A percentile compares a stretch with the other conserved stretches of the same genome.
These are phyloP conservation scores for Thermothelomyces thermophilus DNA, from an alignment of 2,329 filamentous ascomycete genomes.

Conservation along the genomic window DNA sequence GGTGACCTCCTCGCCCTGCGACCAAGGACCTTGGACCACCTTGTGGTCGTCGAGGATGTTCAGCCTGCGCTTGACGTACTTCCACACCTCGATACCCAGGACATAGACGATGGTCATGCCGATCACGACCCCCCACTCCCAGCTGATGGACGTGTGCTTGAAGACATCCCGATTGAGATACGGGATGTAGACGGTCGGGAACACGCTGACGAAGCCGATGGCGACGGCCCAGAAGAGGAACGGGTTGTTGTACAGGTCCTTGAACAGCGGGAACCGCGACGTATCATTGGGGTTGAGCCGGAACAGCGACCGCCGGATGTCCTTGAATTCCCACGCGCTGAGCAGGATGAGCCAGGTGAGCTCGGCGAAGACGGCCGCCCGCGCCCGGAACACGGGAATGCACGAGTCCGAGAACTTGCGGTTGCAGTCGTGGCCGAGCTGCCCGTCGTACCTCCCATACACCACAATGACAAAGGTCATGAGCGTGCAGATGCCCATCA, in stretches of 20 bases:
- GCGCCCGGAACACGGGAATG: slow-evolving; percentile 58
- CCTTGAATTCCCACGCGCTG: slow-evolving; percentile 72
- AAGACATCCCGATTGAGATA: slow-evolving; percentile 63
- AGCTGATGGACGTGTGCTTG: slow-evolving; percentile 63
- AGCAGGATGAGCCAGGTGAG: slow-evolving; percentile 69
- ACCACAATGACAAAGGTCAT: slow-evolving; percentile 60
- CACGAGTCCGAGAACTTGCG: slow-evolving; percentile 49
- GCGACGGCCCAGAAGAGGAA: slow-evolving; percentile 65
- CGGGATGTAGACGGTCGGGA: slow-evolving; percentile 67
- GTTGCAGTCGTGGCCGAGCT: slow-evolving; percentile 59
- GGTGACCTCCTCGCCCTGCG: slow-evolving; percentile 44
- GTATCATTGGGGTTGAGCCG: slow-evolving; percentile 50
- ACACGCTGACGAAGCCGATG: slow-evolving; percentile 54
- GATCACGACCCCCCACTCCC: slow-evolving; percentile 69
- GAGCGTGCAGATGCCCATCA: slow-evolving; percentile 66
- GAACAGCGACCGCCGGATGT: slow-evolving; percentile 66
- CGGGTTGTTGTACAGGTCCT: slow-evolving; percentile 61
- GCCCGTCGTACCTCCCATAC: slow-evolving; percentile 48
- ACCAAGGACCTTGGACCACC: slow-evolving; percentile 45
- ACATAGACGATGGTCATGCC: slow-evolving; percentile 60
- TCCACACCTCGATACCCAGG: slow-evolving; percentile 64
- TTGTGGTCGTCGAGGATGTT: slow-evolving; percentile 46
- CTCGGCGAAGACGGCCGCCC: slow-evolving; percentile 66
- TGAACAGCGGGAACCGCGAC: slow-evolving; percentile 47
- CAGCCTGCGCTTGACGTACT: slow-evolving; percentile 56